Evolutionary conservation across 108 stramenopile species (phyloP).

Genomic region (Mayamaea pseudoterrestris): DNA sequence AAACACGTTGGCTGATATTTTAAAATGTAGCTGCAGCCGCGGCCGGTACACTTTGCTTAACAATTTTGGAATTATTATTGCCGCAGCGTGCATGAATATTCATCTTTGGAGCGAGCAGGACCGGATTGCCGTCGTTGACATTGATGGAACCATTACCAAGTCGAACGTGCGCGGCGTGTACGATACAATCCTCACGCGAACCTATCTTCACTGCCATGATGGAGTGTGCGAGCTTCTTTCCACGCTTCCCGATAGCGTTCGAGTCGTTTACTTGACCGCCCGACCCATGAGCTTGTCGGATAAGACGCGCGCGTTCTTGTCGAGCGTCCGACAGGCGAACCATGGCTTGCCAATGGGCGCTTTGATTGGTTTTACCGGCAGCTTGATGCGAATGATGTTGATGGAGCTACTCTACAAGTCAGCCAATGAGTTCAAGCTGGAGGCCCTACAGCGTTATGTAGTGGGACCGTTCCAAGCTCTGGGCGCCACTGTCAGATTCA

Average conservation of each 20-base stretch:
- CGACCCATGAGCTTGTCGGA: conserved; percentile 50
- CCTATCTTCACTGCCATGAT: conserved; percentile 42
- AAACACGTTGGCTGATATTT: too few relatives aligned
- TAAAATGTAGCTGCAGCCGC: too few relatives aligned
- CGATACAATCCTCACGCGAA: conserved; percentile 51
- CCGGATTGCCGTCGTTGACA: conserved; percentile 46
- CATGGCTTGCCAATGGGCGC: conserved; percentile 52
- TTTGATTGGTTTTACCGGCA: conserved; percentile 57
- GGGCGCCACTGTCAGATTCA: conserved; percentile 28
- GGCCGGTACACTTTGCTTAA: too few relatives aligned
- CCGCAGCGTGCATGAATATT: conserved; percentile 36
- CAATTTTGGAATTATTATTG: too few relatives aligned
- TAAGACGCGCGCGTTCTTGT: conserved; percentile 52
- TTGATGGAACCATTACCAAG: conserved; percentile 81
- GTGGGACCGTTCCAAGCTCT: conserved; percentile 44
- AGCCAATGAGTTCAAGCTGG: conserved; percentile 57
- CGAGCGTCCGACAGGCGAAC: conserved; percentile 13
- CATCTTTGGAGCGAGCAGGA: conserved; percentile 52
- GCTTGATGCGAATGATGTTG: conserved; percentile 38
- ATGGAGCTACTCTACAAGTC: conserved; percentile 56
- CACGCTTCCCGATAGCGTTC: conserved; percentile 7
- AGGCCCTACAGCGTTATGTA: conserved; percentile 45
- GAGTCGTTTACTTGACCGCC: conserved; percentile 61
- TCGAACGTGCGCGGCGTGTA: conserved; percentile 54
- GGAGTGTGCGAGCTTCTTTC: conserved; percentile 54